Evolutionary conservation across 1,139 yeast genomes (phyloP).

Genomic region (Hemisphaericaspora subhashii): DNA sequence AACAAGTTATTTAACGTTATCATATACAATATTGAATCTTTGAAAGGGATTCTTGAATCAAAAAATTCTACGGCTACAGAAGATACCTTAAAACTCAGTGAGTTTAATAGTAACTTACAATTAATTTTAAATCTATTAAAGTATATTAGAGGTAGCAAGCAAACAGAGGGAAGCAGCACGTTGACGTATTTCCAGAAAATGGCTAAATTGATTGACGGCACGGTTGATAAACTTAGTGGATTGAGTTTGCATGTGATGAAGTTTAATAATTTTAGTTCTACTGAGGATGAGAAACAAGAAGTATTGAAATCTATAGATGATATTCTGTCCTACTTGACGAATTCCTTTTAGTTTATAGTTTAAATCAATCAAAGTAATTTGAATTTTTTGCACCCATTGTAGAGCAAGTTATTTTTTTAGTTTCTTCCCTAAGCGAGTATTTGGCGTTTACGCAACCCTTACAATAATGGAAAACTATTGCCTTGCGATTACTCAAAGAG

Average conservation of each 20-base stretch:
- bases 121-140: constrained; percentile 27
- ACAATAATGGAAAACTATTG: too few relatives aligned
- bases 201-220: neutral
- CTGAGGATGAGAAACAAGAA: neutral
- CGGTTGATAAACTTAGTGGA: neutral
- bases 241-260: constrained; percentile 5
- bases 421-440: too few relatives aligned
- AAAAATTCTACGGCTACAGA: neutral
- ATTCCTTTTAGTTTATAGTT: too few relatives aligned
- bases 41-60: constrained; percentile 11
- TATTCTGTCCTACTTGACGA: neutral
- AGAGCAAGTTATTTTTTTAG: neutral
- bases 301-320: neutral
- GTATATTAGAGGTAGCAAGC: constrained; percentile 14
- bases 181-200: neutral
- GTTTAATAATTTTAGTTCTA: constrained; percentile 1
- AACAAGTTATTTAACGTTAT: constrained; percentile 39
- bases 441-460: too few relatives aligned
- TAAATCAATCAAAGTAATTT: neutral
- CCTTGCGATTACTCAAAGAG: too few relatives aligned
- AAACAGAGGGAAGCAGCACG: neutral
- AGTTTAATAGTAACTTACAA: constrained; percentile 32
- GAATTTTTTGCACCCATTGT: neutral
- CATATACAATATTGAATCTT: constrained; percentile 27
- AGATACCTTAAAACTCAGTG: constrained; percentile 19